Evolutionary conservation across 1,284 basidiomycete species (phyloP).

Genomic region (Apiotrichum gracile): DNA sequence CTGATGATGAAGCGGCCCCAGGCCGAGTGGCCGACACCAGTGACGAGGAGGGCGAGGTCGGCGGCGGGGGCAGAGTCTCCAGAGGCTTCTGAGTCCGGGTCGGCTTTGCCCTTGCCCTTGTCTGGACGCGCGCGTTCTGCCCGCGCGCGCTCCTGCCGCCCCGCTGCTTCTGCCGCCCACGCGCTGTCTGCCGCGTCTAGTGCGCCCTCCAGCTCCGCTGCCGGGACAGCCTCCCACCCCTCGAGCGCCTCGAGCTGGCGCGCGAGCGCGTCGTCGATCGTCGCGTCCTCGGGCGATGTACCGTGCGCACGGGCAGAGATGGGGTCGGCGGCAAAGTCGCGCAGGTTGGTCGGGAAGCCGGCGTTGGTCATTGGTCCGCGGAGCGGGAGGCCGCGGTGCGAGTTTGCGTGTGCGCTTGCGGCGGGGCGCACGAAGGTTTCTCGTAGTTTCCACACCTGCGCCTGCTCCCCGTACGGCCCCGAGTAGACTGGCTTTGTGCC

Average conservation of each 20-base stretch:
- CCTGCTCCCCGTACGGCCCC: slow-evolving; percentile 53
- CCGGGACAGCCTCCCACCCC: slow-evolving; percentile 38
- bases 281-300: slow-evolving; percentile 32
- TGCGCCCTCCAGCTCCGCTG: slow-evolving; percentile 28
- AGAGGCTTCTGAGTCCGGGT: background rate
- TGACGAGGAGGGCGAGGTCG: slow-evolving; percentile 47
- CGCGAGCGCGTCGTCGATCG: slow-evolving; percentile 30
- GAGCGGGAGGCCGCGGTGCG: slow-evolving; percentile 20
- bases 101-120: background rate
- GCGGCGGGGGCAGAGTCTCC: slow-evolving; percentile 11
- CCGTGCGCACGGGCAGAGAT: slow-evolving; percentile 3
- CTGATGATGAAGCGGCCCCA: slow-evolving; percentile 52
- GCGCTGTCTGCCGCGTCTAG: slow-evolving; percentile 9
- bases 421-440: slow-evolving; percentile 47
- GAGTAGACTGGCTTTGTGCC: slow-evolving; percentile 46
- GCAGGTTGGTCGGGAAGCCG: slow-evolving; percentile 35
- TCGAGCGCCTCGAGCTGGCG: slow-evolving; percentile 39
- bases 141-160: background rate
- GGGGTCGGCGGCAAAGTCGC: slow-evolving; percentile 15
- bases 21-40: slow-evolving; percentile 51
- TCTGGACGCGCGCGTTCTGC: background rate
- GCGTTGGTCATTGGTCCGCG: slow-evolving; percentile 41
- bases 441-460: slow-evolving; percentile 53
- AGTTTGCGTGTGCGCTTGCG: too few relatives aligned
- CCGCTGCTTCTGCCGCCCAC: background rate